Conservation (phyloP, 768 basidiomycete species). For the Grammothele lineata region DNA sequence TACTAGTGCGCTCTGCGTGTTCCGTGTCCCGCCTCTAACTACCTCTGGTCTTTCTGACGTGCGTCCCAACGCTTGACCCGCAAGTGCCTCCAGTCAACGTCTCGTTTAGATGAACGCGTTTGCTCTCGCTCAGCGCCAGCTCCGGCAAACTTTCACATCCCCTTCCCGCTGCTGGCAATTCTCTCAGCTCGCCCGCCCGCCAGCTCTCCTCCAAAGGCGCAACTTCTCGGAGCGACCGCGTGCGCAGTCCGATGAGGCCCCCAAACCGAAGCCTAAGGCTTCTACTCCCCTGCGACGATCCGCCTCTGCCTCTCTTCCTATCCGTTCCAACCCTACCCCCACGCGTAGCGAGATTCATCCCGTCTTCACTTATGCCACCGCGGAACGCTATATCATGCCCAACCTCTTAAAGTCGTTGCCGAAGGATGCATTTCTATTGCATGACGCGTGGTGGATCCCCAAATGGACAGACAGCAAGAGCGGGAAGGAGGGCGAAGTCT, state of each 20-base stretch:
- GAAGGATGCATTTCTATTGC: slow-evolving; percentile 50
- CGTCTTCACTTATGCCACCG: slow-evolving; percentile 82
- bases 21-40: not conserved
- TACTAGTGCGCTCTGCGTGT: not conserved
- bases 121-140: not conserved
- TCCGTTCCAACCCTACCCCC: slow-evolving; percentile 82
- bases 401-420: slow-evolving; percentile 56
- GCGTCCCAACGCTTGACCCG: not conserved
- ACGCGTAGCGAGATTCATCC: slow-evolving; percentile 77
- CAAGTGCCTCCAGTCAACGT: too few relatives aligned
- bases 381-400: slow-evolving; percentile 74
- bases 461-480: slow-evolving; percentile 47
- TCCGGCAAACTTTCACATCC: slow-evolving; percentile 1
- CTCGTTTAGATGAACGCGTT: slow-evolving; percentile 6
- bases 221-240: not conserved
- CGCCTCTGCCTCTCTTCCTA: slow-evolving; percentile 80
- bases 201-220: not conserved
- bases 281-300: slow-evolving; percentile 77
- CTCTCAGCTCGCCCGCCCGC: not conserved
- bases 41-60: not conserved
- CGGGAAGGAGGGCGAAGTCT: slow-evolving; percentile 72
- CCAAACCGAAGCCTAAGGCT: slow-evolving; percentile 66
- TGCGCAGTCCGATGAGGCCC: not conserved
- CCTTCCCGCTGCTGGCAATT: slow-evolving; percentile 1
- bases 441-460: slow-evolving; percentile 80